These are phyloP conservation scores for Thuidium tamariscinum DNA, from an alignment of 225 moss, liverwort and hornwort species.

Conservation along the genomic window DNA sequence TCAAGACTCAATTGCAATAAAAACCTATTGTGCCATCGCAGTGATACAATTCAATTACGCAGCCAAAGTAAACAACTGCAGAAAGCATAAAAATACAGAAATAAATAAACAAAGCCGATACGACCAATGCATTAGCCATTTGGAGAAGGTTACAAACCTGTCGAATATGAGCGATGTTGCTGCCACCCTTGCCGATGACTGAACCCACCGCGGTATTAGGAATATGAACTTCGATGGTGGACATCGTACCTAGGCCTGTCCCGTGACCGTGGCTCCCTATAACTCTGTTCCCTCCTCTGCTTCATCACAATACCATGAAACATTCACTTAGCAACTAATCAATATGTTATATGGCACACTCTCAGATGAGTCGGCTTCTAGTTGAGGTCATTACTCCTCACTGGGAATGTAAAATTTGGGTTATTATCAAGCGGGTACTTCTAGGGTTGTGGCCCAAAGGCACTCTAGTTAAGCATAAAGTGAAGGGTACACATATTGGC, in stretches of 20 bases:
- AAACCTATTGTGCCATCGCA: not conserved
- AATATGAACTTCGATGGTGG: constrained; percentile 91
- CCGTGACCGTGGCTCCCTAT: constrained; percentile 78
- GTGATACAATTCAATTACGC: not conserved
- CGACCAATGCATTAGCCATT: not conserved
- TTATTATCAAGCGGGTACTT: constrained; percentile 16
- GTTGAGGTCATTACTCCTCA: not conserved
- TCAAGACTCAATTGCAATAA: not conserved
- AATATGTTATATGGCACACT: not conserved
- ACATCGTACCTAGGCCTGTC: constrained; percentile 67
- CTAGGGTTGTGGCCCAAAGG: constrained; percentile 9
- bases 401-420: constrained; percentile 12
- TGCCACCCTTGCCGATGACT: constrained; percentile 96
- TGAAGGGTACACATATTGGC: constrained; percentile 35
- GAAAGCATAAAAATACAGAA: not conserved
- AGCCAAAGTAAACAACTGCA: not conserved
- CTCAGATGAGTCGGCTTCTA: not conserved
- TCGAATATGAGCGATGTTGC: constrained; percentile 91
- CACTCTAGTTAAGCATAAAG: constrained; percentile 29
- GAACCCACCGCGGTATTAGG: constrained; percentile 92
- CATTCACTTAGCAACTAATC: not conserved
- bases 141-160: constrained; percentile 41
- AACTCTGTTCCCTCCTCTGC: constrained; percentile 69
- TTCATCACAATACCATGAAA: constrained; percentile 1
- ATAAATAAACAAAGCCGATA: not conserved